phyloP scores from a whole-genome alignment of 75 land plant species.

The Picea glauca region DNA sequence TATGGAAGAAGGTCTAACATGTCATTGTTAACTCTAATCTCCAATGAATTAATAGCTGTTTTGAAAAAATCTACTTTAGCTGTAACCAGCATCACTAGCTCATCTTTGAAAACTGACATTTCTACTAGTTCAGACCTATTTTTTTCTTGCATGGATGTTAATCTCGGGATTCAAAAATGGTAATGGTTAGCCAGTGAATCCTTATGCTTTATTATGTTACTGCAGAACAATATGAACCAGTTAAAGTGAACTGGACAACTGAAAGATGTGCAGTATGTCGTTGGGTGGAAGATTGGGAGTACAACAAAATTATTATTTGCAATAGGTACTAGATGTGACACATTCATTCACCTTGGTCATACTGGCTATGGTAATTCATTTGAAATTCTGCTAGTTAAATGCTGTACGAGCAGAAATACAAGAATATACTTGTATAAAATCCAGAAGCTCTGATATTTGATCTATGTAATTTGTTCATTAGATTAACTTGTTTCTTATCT shows the following conservation, averaged over 20 bases:
- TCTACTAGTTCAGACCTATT: background rate
- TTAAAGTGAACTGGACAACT: constrained; percentile 78
- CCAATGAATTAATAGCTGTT: no score
- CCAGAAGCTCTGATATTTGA: background rate
- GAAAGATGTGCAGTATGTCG: constrained; percentile 97
- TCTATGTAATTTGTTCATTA: background rate
- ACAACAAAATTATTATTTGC: constrained; percentile 97
- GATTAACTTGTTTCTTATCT: constrained; percentile 5
- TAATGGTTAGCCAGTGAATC: background rate
- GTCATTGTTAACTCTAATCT: no score
- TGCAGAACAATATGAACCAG: constrained; percentile 78
- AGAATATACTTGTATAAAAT: background rate
- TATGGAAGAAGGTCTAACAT: no score
- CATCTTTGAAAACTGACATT: no score
- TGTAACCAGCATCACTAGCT: no score
- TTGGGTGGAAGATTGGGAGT: constrained; percentile 96
- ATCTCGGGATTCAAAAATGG: background rate
- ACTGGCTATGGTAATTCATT: background rate
- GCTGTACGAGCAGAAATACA: background rate
- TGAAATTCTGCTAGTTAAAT: background rate
- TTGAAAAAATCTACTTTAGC: no score
- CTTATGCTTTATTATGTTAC: background rate
- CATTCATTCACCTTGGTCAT: background rate
- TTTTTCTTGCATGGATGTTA: background rate
- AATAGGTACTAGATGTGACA: constrained; percentile 57